Evolutionary conservation across 2,329 filamentous ascomycete species (phyloP), one percentile per base, ranked within the genome.

Genomic region (Botryotinia globosa): DNA sequence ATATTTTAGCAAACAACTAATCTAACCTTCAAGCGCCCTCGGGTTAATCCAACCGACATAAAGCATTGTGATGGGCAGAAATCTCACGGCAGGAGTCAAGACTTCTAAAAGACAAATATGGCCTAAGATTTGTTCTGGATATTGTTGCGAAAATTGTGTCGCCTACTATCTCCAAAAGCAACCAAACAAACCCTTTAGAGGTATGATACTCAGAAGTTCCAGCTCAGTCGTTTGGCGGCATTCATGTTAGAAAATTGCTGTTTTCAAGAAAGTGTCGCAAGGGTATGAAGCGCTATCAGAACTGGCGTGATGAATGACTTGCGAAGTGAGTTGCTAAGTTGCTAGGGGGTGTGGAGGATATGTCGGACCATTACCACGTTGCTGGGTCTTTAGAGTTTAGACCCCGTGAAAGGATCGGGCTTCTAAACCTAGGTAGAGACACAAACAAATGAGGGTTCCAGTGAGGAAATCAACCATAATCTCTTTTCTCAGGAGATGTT

Each of bases 361-460:
- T 54, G 45, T 54, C 48, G 48, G 45, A 29, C 64, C 64, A 66
- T 67, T 54, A 67, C 64, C 64, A 67, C 39, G 48, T 67, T 29
- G 45, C 34, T 67, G 64, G 48, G 34, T 56, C 64, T 67, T 54
- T 29, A 56, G 51, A 56, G n/a, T 56, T 56, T 14, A 67, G 25
- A 12, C 64, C 64, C 25, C 34, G 32, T 56, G 29, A 56, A 34
- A 54, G 37, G 39, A n/a, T 39, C 64, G 29, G 34, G 14, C 22
- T 67, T 54, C n/a, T 29, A 12, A 54, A 9, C 4, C 64, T 39
- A 54, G 10, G 29, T 39, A 54, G 10, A 39, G 64, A 51, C 20
- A 22, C 25, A 29, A n/a, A 25, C 25, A 54, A 9, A n/a, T 29
- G 45, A 54, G 44, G 45, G 8, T 37, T n/a, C 29, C 14, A 18